Base-by-base conservation (phyloP, 768 basidiomycete genomes). In the Lanmaoa pseudosensibilis region DNA sequence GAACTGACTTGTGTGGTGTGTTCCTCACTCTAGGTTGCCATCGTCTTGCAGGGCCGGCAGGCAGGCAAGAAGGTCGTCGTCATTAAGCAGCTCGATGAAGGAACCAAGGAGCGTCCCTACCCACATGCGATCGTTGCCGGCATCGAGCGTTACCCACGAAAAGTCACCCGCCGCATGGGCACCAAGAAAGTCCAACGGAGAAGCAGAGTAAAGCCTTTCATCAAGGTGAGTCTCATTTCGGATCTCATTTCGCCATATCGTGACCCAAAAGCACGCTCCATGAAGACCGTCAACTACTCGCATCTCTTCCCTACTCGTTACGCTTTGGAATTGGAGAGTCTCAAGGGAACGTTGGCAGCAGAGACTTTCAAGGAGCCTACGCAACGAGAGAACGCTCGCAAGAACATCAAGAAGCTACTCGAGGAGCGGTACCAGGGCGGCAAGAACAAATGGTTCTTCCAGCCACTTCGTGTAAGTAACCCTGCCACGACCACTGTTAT, bases 281-380 rank as follows among this genome's bases (percentile, higher is more conserved):
- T 59, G 19, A 38, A 96, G 94, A 80, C 87, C 56, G 76, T 98
- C 76, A 99, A 99, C 86, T 98, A 98, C 83, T 92, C 94, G 56
- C 97, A 99, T 78, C 83, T 99, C 61, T 96, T 98, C 88, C 97
- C 97, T 43, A 98, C 97, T 59, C 96, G 97, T 75, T 99, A 98
- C 78, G 90, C 92, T 60, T 84, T 99, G 68, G 97, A 99, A 74
- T 82, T 98, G 71, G 97, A 99, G 76, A 83, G 85, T 50, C 79
- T 99, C 69, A 99, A 98, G 83, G 91, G 91, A 52, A 76, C 83
- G 47, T 87, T 97, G 52, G 78, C 83, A 25, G 71, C 80, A 46
- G 96, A 98, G 54, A 96, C 94, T 58, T 98, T 98, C 88, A 95
- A 96, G 80, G 95, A 99, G 82, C 90, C 92, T 52, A 83, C 94